phyloP scores from a whole-genome alignment of 306 rosid genomes.

The Castanospermum australe region DNA sequence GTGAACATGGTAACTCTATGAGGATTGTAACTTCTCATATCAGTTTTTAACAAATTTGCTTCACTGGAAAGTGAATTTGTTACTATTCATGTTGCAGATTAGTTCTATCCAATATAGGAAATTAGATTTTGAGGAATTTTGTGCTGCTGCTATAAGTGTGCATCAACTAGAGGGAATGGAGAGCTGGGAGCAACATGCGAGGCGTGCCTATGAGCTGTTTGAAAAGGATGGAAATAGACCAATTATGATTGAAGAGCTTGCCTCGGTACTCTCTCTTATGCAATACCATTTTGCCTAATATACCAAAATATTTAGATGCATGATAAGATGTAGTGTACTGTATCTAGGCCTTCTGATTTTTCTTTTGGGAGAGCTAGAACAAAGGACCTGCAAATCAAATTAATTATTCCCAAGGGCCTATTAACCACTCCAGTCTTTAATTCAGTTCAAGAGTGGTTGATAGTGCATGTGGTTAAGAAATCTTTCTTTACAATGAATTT shows the following conservation, averaged over 20 bases:
- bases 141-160: slow-evolving; percentile 83
- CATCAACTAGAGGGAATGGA: slow-evolving; percentile 84
- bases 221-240: slow-evolving; percentile 89
- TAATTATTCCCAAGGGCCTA: background rate
- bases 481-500: background rate
- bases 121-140: slow-evolving; percentile 86
- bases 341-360: background rate
- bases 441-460: background rate
- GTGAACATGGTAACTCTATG: slow-evolving; percentile 55
- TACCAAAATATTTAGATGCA: background rate
- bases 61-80: background rate
- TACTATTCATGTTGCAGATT: slow-evolving; percentile 52
- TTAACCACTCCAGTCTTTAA: background rate
- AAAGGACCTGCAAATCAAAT: background rate
- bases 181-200: slow-evolving; percentile 84
- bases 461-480: background rate
- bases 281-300: background rate
- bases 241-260: slow-evolving; percentile 89
- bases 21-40: background rate
- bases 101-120: slow-evolving; percentile 76
- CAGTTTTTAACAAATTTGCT: background rate
- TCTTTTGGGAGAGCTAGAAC: background rate
- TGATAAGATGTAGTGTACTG: background rate
- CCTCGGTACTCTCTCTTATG: slow-evolving; percentile 56
- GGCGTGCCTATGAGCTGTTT: slow-evolving; percentile 78